These are phyloP conservation scores for Euptelea pleiosperma DNA, from an alignment of 164 flowering plant genomes.

Conservation along the genomic window DNA sequence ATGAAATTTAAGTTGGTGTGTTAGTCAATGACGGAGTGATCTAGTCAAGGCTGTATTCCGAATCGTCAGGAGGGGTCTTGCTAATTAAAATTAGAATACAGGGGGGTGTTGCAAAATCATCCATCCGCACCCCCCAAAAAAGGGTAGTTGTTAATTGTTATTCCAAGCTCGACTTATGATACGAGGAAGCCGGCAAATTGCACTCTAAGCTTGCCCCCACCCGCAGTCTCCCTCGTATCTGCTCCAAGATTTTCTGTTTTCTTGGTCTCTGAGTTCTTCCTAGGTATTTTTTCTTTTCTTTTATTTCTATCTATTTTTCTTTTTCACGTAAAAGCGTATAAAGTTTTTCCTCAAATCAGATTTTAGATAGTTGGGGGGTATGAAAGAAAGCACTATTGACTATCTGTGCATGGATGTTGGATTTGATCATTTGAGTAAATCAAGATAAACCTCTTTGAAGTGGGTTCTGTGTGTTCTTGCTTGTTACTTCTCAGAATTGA, in stretches of 20 bases:
- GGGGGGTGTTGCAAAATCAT: too few species aligned
- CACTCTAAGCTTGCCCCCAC: constrained; percentile 11
- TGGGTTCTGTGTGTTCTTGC: constrained; percentile 6
- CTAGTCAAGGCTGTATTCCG: too few species aligned
- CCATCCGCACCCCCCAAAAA: too few species aligned
- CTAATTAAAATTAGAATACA: too few species aligned
- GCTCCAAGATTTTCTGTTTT: not conserved
- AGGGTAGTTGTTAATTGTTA: too few species aligned
- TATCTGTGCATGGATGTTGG: constrained; percentile 5
- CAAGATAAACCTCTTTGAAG: not conserved
- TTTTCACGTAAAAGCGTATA: not conserved
- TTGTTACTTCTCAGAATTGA: constrained; percentile 1
- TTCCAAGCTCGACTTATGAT: constrained; percentile 2
- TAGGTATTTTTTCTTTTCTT: not conserved
- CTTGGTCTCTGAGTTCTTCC: not conserved
- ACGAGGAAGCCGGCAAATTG: constrained; percentile 4
- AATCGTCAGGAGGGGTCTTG: too few species aligned
- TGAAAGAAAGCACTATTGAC: constrained; percentile 19
- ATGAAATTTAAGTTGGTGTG: too few species aligned
- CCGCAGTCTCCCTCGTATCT: constrained; percentile 9
- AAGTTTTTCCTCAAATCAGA: not conserved
- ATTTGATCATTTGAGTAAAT: not conserved
- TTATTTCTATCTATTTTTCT: too few species aligned
- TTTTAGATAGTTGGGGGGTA: constrained; percentile 13
- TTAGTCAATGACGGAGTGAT: too few species aligned